Evolutionary conservation across 176 grass and related monocot genomes (phyloP).

Genomic region (sorghum (Sorghum bicolor)): DNA sequence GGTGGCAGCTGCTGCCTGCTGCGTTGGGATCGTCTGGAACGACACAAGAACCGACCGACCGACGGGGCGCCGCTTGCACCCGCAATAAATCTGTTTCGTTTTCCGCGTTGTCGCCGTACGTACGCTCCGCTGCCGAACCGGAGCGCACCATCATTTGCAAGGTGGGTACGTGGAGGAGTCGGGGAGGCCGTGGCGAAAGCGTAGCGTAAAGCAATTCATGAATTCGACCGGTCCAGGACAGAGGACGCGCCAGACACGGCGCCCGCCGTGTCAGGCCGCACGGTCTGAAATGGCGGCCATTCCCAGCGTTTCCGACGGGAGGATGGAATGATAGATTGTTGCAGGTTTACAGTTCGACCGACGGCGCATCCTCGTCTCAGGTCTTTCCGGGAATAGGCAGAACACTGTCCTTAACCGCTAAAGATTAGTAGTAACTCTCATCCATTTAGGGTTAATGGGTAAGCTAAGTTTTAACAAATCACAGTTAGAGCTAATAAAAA

Average conservation of each 20-base stretch:
- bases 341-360: too few species aligned
- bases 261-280: neutral
- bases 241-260: neutral
- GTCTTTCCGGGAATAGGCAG: too few species aligned
- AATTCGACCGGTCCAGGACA: neutral
- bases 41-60: constrained; percentile 12
- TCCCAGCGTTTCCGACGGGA: neutral
- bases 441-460: too few species aligned
- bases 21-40: neutral
- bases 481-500: too few species aligned
- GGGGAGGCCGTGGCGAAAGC: neutral
- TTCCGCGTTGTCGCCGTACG: neutral
- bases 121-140: neutral
- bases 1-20: neutral
- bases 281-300: neutral
- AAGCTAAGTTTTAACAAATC: too few species aligned
- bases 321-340: too few species aligned
- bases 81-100: neutral
- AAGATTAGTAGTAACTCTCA: too few species aligned
- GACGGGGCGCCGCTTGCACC: neutral
- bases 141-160: neutral
- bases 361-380: too few species aligned
- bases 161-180: neutral
- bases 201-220: neutral
- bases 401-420: too few species aligned